Evolutionary conservation across 768 basidiomycete species (phyloP), one percentile per base, ranked within the genome.

Genomic region (Suillus sp.): DNA sequence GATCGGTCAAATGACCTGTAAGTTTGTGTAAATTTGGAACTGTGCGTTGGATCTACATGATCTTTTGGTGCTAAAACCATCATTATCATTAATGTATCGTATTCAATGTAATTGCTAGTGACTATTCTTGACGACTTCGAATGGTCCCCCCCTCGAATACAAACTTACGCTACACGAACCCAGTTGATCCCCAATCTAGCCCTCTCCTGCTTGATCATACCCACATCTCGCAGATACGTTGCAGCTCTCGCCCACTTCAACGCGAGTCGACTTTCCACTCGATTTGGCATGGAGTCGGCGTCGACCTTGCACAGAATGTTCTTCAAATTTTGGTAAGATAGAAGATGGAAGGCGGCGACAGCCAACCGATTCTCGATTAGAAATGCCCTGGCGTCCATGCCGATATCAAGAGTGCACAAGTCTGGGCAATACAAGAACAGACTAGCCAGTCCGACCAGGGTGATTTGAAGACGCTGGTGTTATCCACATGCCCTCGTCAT

Each of bases 301-400:
- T 58, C 55, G 32, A 14, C 32, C 34, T 35, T 35, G 9, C 3
- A 27, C 22, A 47, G 25, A 25, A 58, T 51, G 1, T 47, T 25
- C 40, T 38, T 8, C 42, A 58, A 51, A 20, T 58, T n/a, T 50
- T 18, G 57, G 57, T 10, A 58, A 50, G 4, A 50, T 43, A 16
- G 40, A 38, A 11, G 57, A 50, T 16, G 40, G 42, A 27, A 47
- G 3, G 27, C 11, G 13, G 42, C 57, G 16, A 25, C 57, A 27
- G 57, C 25, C 40, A 58, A 27, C 7, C 40, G 57, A 27, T 51
- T 47, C 7, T 50, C 30, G 4, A 51, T 58, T 13, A 32, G 7
- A 3, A 40, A 58, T 38, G 9, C 25, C 42, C 40, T n/a, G 10
- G 57, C 20, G 43, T 51, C 57, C 38, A 59, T 38, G 18, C 20